Base-by-base conservation (phyloP, 768 basidiomycete genomes). In the Nevesoporus exiguus region DNA sequence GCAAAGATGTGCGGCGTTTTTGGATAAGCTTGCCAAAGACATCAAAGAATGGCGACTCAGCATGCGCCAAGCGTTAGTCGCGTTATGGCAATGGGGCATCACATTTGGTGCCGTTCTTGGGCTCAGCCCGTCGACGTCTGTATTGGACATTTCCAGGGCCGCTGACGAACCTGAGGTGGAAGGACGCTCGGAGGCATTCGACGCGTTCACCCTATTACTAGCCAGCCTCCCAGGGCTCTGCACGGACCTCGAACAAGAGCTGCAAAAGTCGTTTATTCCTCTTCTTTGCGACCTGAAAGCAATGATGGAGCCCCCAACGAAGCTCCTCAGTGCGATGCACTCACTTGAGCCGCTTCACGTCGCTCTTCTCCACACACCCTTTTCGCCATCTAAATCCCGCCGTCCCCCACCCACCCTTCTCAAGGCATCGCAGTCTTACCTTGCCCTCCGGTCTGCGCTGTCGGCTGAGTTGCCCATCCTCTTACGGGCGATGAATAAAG, bases 371-470 rank as follows among this genome's bases (percentile, higher is more conserved):
- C 85, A 85, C 51, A 79, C 85, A 70, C 82, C 80, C 21, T 75
- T 85, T 36, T 75, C 78, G 36, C 59, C 76, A 1, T 85, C 87
- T 63, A 83, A 84, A 43, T 61, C 56, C 13, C 68, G 66, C 4
- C 78, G 88, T 3, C 88, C 89, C 0, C 79, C 88, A 1, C 73
- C 82, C 0, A 69, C 83, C 5, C 80, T 93, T 11, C 74, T 89
- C 21, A 83, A 85, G 22, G 88, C 88, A 7, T 90, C 87, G 1
- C 80, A 82, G 40, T 84, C 86, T 46, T 93, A 91, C 66, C 75
- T 90, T 21, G 90, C 88, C 0, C 76, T 93, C 5, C 80, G 88
- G 5, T 86, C 80, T 0, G 86, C 91, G 57, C 77, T 93, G 7
- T 79, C 78, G 0, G 73, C 77, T 0, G 91, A 93, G 57, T 77